Evolutionary conservation across 768 basidiomycete genomes (phyloP), one percentile per base, ranked within the genome.

Genomic region (Suillus plorans): DNA sequence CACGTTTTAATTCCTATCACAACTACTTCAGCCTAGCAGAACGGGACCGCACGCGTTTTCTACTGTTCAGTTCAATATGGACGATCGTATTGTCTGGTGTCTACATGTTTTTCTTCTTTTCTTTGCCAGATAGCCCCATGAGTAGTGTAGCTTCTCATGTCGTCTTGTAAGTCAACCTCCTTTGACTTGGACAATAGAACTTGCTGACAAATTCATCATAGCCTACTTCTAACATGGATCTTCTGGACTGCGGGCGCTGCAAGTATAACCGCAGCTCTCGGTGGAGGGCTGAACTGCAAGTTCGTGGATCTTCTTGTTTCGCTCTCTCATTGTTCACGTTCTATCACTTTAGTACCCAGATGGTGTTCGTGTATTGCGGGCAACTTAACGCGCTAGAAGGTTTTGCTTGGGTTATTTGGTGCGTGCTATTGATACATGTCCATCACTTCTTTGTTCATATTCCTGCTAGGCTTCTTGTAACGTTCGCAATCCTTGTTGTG

Each of bases 371-470:
- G 14, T 92, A 92, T 66, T 94, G 92, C 71, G 85, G 84, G 36
- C 92, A 94, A 70, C 78, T 93, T 41, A 92, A 92, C 62, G 90
- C 92, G 5, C 75, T 90, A 1, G 84, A 88, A 71, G 91, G 78
- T 22, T 92, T 93, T 69, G 85, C 89, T 9, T 94, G 92, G 91
- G 70, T 89, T 16, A 83, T 85, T 68, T 90, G 88, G 90, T 91
- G 67, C 66, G 86, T 76, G 22, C 58, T 56, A 52, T 37, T 20
- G 41, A 25, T 6, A n/a, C 31, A 28, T 39, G 22, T 13, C 4
- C 8, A 41, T 39, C 1, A n/a, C 2, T 45, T 64, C 16, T 4
- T 42, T 52, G 12, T 37, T 65, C 12, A 63, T 59, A 31, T 44
- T n/a, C 42, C 13, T 55, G 34, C 31, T 68, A 92, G 91, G 86